Base-by-base conservation (phyloP, 805 yeast species). In the Lipomyces mesembrius region DNA sequence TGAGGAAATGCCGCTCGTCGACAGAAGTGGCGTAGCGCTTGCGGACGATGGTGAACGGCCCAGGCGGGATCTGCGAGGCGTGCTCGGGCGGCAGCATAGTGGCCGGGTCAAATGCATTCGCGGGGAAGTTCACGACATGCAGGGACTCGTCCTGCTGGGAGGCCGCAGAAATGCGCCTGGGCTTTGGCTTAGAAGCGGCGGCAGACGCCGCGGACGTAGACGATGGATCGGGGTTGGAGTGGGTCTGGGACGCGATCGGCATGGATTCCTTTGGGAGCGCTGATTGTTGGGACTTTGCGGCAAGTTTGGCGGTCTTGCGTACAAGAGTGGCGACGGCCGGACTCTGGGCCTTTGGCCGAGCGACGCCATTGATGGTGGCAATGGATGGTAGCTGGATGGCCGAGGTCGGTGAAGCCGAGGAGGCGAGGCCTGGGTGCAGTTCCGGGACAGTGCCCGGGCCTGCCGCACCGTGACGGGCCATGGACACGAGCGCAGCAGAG, bases 21-120 rank as follows among this genome's bases (percentile, higher is more conserved):
- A 89, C 88, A 5, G 88, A 82, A 2, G 95, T 89, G 11, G 91
- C 87, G 74, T 90, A 90, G 72, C 86, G 86, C 73, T 84, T 83
- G 59, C 73, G 75, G 14, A 55, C 55, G 64, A 72, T 49, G 17
- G 65, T 22, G 55, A 59, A 62, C 17, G 35, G 49, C 32, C 49
- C 61, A 46, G 46, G 52, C 46, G 55, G 52, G 57, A 63, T 27
- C 72, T 68, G 72, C 59, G 62, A 32, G 27, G 65, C 67, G 64
- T 57, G 66, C 63, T 68, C 71, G 57, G 69, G 57, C 54, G 72
- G 72, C 34, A 65, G 60, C 61, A 68, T 51, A 17, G 63, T n/a
- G 54, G 58, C 52, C 39, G 64, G 61, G 56, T 61, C 66, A 62
- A 65, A 62, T 3, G 67, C 53, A 27, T 54, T 20, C 29, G 62